Evolutionary conservation across 2,329 filamentous ascomycete species (phyloP).

Genomic region (Colletotrichum phormii): DNA sequence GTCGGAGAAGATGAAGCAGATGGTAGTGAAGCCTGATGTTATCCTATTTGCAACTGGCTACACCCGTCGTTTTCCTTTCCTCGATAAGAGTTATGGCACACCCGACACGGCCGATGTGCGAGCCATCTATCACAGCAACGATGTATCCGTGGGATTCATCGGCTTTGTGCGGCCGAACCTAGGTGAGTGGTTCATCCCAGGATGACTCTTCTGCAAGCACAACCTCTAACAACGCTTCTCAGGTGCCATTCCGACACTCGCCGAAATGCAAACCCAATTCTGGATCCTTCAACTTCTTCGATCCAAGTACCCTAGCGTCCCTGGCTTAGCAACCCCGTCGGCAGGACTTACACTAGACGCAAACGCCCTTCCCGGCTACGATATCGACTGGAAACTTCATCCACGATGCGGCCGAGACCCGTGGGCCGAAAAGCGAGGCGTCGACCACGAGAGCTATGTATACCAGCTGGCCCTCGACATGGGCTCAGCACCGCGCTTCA

Average conservation of each 20-base stretch:
- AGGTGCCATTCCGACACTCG: slow-evolving; percentile 58
- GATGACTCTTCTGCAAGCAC: neutral
- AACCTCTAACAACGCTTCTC: neutral
- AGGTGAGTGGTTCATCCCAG: slow-evolving; percentile 39
- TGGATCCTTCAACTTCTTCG: slow-evolving; percentile 56
- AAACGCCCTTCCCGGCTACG: slow-evolving; percentile 47
- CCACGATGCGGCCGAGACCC: slow-evolving; percentile 47
- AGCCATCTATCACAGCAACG: slow-evolving; percentile 58
- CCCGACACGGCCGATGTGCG: slow-evolving; percentile 63
- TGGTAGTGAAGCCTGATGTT: slow-evolving; percentile 48
- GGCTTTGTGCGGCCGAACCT: slow-evolving; percentile 60
- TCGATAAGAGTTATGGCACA: slow-evolving; percentile 48
- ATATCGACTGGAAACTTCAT: slow-evolving; percentile 55
- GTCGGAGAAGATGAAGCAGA: slow-evolving; percentile 43
- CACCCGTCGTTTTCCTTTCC: slow-evolving; percentile 46
- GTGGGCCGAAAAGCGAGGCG: slow-evolving; percentile 51
- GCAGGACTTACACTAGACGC: slow-evolving; percentile 19
- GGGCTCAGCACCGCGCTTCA: slow-evolving; percentile 53
- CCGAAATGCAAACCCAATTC: slow-evolving; percentile 62
- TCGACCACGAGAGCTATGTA: slow-evolving; percentile 62
- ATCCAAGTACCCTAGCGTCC: slow-evolving; percentile 17
- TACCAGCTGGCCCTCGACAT: slow-evolving; percentile 63
- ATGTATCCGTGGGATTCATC: slow-evolving; percentile 56
- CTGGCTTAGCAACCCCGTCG: neutral
- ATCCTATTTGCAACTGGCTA: slow-evolving; percentile 53